Evolutionary conservation across 352 stramenopile genomes (phyloP).

Genomic region (Globisporangium carolinianum): DNA sequence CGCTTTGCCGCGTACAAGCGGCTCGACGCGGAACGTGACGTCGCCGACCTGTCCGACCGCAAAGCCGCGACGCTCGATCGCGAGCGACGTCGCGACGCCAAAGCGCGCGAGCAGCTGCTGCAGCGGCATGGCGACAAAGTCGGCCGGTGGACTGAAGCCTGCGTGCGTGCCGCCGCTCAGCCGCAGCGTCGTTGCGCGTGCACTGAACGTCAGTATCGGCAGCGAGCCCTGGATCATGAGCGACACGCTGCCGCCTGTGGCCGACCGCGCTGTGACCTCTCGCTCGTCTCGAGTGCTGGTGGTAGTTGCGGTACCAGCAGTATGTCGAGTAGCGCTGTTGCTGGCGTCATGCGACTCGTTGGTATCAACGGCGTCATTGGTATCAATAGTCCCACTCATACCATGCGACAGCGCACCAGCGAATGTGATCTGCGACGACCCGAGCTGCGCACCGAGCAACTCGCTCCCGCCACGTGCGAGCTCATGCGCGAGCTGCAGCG

Average conservation of each 20-base stretch:
- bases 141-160: slow-evolving; percentile 48
- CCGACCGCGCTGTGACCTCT: slow-evolving; percentile 28
- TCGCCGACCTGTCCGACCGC: slow-evolving; percentile 36
- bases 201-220: slow-evolving; percentile 36
- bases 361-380: not conserved
- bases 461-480: slow-evolving; percentile 21
- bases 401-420: too few relatives aligned
- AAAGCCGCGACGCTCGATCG: slow-evolving; percentile 42
- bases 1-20: slow-evolving; percentile 3
- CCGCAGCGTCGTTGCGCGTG: slow-evolving; percentile 16
- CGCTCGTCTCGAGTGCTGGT: too few relatives aligned
- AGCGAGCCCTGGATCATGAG: slow-evolving; percentile 64
- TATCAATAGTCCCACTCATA: too few relatives aligned
- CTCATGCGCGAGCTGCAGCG: slow-evolving; percentile 45
- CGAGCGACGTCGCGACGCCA: slow-evolving; percentile 24
- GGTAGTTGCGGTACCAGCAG: too few relatives aligned
- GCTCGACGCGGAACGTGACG: slow-evolving; percentile 22
- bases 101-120: slow-evolving; percentile 33
- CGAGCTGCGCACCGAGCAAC: slow-evolving; percentile 35
- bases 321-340: too few relatives aligned
- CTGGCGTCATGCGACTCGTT: not conserved
- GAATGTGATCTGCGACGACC: slow-evolving; percentile 39
- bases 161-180: slow-evolving; percentile 56
- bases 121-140: slow-evolving; percentile 55
- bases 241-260: slow-evolving; percentile 47